Percentiles rank a stretch among this genome's conserved stretches.
Conservation (phyloP, 2,329 filamentous ascomycete genomes). For the Fusarium sp. region DNA sequence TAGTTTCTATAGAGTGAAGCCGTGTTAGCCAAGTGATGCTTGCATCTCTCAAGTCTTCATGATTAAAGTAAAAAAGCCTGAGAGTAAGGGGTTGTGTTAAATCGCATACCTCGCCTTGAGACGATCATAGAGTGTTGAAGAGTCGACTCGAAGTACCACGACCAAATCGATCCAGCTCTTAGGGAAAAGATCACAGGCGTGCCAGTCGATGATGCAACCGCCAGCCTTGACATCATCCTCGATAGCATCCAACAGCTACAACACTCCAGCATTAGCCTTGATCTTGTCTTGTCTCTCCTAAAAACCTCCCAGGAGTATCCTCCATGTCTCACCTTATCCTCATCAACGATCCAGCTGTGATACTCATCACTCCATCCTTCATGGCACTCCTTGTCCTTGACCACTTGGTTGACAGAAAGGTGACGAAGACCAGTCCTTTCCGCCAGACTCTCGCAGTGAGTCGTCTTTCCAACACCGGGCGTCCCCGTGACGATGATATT, state of each 20-base stretch:
- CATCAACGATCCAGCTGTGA: slow-evolving; percentile 92
- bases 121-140: slow-evolving; percentile 85
- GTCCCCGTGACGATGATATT: slow-evolving; percentile 98
- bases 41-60: neutral
- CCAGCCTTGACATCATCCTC: slow-evolving; percentile 83
- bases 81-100: neutral
- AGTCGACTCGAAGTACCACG: slow-evolving; percentile 87
- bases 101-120: slow-evolving; percentile 74
- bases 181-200: slow-evolving; percentile 95
- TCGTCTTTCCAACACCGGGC: slow-evolving; percentile 95
- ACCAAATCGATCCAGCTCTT: slow-evolving; percentile 95
- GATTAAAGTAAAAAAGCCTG: neutral
- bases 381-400: slow-evolving; percentile 88
- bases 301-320: neutral
- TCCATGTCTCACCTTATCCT: slow-evolving; percentile 79
- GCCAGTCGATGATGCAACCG: slow-evolving; percentile 96
- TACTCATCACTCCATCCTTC: slow-evolving; percentile 89
- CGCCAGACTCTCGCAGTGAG: slow-evolving; percentile 85
- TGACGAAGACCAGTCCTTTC: slow-evolving; percentile 82
- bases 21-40: slow-evolving; percentile 2
- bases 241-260: slow-evolving; percentile 84
- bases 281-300: neutral
- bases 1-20: slow-evolving; percentile 70
- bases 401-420: slow-evolving; percentile 88
- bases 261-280: slow-evolving; percentile 10